These are phyloP conservation scores for Magnusiomyces sp. DNA, from an alignment of 1,139 yeast species.

Conservation along the genomic window DNA sequence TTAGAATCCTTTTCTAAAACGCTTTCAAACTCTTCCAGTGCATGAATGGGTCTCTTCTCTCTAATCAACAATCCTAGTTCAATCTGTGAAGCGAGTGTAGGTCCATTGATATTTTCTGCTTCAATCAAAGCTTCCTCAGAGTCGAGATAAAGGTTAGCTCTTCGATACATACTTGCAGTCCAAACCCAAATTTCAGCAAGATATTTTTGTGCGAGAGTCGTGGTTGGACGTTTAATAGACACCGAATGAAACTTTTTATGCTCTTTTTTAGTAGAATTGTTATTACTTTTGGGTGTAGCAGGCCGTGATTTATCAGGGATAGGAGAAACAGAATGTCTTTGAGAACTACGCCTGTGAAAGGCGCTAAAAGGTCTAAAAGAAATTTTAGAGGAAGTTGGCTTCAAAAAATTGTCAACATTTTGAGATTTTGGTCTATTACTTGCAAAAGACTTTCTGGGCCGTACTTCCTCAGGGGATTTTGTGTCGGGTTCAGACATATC, in stretches of 20 bases:
- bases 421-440: neutral
- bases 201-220: neutral
- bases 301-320: too few species aligned
- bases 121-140: conserved; percentile 69
- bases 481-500: conserved; percentile 7
- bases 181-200: conserved; percentile 68
- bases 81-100: conserved; percentile 47
- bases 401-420: too few species aligned
- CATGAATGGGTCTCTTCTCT: conserved; percentile 33
- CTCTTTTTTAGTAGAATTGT: neutral
- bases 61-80: conserved; percentile 45
- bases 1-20: conserved; percentile 48
- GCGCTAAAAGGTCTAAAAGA: neutral
- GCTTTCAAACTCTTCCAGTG: conserved; percentile 60
- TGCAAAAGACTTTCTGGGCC: neutral
- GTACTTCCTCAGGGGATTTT: neutral
- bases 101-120: conserved; percentile 48
- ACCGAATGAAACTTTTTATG: neutral
- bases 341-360: too few species aligned
- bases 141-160: conserved; percentile 48
- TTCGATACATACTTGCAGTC: conserved; percentile 57
- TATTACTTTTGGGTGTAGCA: too few species aligned
- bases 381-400: neutral
- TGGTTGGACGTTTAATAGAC: neutral
- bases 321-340: too few species aligned